Evolutionary conservation across 345 rosid species (phyloP).

Genomic region (Kernera saxatilis): DNA sequence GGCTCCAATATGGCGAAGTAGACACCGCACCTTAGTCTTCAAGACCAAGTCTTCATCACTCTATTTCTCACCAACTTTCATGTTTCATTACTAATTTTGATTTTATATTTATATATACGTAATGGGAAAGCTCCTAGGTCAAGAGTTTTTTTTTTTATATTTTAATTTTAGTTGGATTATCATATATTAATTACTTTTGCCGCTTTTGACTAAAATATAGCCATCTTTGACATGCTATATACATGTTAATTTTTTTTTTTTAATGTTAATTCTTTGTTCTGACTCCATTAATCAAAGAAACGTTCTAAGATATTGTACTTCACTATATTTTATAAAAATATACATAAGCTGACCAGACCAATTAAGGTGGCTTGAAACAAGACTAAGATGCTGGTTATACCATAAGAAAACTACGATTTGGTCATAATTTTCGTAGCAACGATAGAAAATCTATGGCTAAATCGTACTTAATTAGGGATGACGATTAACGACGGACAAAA

Average conservation of each 20-base stretch:
- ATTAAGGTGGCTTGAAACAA: neutral
- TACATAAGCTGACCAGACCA: neutral
- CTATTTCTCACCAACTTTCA: conserved; percentile 23
- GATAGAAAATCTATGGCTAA: neutral
- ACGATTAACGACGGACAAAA: too few relatives aligned
- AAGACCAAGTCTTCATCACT: conserved; percentile 26
- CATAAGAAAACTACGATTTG: neutral
- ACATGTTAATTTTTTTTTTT: too few relatives aligned
- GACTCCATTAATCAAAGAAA: neutral
- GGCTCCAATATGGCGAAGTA: conserved; percentile 12
- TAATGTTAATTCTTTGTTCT: neutral
- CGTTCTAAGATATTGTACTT: neutral
- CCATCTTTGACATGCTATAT: conserved; percentile 21
- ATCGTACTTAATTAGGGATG: neutral
- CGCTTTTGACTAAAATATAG: conserved; percentile 8
- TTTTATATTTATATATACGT: conserved; percentile 14
- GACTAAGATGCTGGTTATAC: neutral
- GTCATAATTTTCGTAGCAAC: neutral
- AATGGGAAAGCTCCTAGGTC: conserved; percentile 24
- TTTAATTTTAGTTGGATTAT: neutral
- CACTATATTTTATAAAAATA: neutral
- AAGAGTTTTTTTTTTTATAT: neutral
- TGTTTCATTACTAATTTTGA: conserved; percentile 7
- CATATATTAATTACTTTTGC: neutral
- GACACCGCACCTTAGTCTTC: conserved; percentile 35